Percentiles rank a stretch among this genome's conserved stretches.
Evolutionary conservation across 768 basidiomycete genomes (phyloP).

Genomic region (Mycena filopes): DNA sequence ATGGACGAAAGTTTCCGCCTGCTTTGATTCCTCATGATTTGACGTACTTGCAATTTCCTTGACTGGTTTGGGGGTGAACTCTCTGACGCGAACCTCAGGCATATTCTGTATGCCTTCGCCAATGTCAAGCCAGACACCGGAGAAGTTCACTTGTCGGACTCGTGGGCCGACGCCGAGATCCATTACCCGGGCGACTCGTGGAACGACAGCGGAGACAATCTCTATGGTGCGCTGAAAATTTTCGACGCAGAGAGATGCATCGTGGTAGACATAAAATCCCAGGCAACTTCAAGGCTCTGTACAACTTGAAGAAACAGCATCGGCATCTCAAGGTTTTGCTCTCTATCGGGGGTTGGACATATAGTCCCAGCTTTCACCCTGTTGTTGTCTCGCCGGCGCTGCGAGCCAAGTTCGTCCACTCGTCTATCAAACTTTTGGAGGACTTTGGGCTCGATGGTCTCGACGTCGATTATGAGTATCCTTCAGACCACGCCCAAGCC

Average conservation of each 20-base stretch:
- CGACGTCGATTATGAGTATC: conserved; percentile 96
- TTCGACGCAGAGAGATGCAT: no score
- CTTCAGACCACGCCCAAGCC: conserved; percentile 80
- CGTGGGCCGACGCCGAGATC: conserved; percentile 97
- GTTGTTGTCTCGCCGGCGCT: conserved; percentile 73
- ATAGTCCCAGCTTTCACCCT: conserved; percentile 70
- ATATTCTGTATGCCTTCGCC: conserved; percentile 94
- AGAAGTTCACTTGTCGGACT: conserved; percentile 88
- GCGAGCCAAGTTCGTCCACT: conserved; percentile 83
- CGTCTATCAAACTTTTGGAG: conserved; percentile 83
- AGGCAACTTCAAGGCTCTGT: conserved; percentile 92
- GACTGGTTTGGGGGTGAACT: neutral
- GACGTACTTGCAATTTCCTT: conserved; percentile 66
- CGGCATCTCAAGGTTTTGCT: conserved; percentile 84
- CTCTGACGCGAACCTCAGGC: conserved; percentile 54
- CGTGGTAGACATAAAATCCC: neutral
- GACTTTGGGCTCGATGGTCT: conserved; percentile 94
- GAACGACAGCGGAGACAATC: conserved; percentile 90
- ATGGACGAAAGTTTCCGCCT: conserved; percentile 92
- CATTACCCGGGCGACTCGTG: conserved; percentile 96
- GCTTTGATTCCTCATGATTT: conserved; percentile 86
- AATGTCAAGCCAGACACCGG: conserved; percentile 87
- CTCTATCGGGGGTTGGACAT: conserved; percentile 97
- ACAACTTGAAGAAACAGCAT: conserved; percentile 87
- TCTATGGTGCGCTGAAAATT: conserved; percentile 63